Percentiles rank a stretch among this genome's conserved stretches.
phyloP scores from a whole-genome alignment of 352 stramenopile species.

The Pythium myriotylum region DNA sequence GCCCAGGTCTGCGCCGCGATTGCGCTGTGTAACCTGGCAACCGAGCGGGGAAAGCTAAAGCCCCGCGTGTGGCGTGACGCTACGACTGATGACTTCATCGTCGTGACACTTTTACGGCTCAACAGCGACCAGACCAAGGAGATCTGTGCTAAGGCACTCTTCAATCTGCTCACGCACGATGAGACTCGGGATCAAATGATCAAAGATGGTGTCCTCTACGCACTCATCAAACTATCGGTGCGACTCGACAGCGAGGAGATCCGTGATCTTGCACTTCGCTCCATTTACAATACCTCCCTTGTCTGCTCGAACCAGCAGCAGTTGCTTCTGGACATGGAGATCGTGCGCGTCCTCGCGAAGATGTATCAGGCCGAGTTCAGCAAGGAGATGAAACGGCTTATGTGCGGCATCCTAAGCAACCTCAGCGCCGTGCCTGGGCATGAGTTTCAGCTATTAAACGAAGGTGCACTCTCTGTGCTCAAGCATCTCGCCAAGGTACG shows the following conservation, averaged over 20 bases:
- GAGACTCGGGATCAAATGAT: constrained; percentile 75
- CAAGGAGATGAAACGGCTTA: constrained; percentile 77
- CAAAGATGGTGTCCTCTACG: constrained; percentile 78
- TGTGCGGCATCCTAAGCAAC: constrained; percentile 80
- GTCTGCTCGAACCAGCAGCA: constrained; percentile 39
- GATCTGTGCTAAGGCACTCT: constrained; percentile 82
- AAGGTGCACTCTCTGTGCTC: constrained; percentile 65
- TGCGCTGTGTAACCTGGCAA: constrained; percentile 85
- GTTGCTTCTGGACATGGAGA: constrained; percentile 80
- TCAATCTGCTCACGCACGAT: constrained; percentile 85
- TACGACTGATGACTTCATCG: constrained; percentile 86
- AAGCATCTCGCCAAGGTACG: constrained; percentile 75
- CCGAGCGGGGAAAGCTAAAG: constrained; percentile 41
- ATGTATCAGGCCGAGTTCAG: constrained; percentile 79
- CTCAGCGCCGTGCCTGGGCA: constrained; percentile 34
- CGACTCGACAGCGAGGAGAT: constrained; percentile 78
- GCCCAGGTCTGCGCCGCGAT: constrained; percentile 84
- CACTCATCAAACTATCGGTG: constrained; percentile 80
- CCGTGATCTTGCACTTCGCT: constrained; percentile 65
- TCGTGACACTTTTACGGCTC: constrained; percentile 82
- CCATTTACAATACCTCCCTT: constrained; percentile 82
- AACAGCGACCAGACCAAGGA: constrained; percentile 85
- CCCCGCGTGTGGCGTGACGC: constrained; percentile 59
- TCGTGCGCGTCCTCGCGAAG: constrained; percentile 68
- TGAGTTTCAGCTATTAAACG: constrained; percentile 32